Conservation (phyloP, 305 asterid species). For the Solanum hybrid region DNA sequence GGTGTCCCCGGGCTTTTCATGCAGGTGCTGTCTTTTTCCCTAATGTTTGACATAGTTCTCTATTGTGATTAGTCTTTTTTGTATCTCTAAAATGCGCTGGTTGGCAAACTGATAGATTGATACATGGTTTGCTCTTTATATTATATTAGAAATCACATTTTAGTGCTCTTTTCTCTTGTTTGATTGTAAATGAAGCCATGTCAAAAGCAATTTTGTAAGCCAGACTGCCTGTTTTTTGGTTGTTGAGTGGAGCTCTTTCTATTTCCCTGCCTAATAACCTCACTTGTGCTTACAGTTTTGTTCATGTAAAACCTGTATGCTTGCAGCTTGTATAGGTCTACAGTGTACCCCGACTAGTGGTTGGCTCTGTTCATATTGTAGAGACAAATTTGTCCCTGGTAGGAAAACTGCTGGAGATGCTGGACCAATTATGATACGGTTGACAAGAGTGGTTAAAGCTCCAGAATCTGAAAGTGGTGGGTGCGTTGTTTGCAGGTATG, state of each 20-base stretch:
- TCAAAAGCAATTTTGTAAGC: not conserved
- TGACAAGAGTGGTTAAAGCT: constrained; percentile 81
- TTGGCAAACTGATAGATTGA: not conserved
- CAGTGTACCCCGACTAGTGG: constrained; percentile 41
- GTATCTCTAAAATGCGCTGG: not conserved
- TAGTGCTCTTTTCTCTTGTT: not conserved
- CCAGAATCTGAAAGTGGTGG: constrained; percentile 87
- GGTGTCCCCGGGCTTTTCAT: constrained; percentile 97
- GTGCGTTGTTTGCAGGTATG: constrained; percentile 95
- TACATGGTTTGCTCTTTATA: not conserved
- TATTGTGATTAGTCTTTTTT: not conserved
- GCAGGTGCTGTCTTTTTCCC: constrained; percentile 32
- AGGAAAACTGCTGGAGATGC: constrained; percentile 53
- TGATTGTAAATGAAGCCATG: not conserved
- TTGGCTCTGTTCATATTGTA: constrained; percentile 77
- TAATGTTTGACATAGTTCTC: not conserved
- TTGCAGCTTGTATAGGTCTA: constrained; percentile 82
- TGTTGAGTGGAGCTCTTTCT: not conserved
- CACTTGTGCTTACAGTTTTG: not conserved
- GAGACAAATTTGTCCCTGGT: constrained; percentile 53
- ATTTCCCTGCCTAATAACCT: not conserved
- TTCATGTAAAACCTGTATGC: constrained; percentile 8
- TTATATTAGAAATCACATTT: not conserved
- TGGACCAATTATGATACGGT: constrained; percentile 55
- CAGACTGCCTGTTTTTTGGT: not conserved